phyloP scores from a whole-genome alignment of 495 filamentous ascomycete genomes.

The Lophiotrema nucula region DNA sequence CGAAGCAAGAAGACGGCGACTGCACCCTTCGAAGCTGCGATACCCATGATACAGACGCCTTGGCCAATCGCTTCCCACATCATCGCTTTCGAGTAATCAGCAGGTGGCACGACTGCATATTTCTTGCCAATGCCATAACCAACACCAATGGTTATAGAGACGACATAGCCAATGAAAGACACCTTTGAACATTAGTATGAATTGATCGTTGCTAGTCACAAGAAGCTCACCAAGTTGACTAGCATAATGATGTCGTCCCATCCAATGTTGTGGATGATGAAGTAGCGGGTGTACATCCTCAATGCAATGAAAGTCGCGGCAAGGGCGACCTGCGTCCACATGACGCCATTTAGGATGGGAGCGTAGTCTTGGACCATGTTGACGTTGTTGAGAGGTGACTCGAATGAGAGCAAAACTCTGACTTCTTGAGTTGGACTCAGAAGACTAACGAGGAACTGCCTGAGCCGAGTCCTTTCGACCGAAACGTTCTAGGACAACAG shows the following conservation, averaged over 20 bases:
- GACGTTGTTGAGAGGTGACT: too few relatives aligned
- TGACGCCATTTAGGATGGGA: conserved; percentile 3
- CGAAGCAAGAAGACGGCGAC: conserved; percentile 20
- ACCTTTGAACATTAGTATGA: not conserved
- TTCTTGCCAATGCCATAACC: conserved; percentile 22
- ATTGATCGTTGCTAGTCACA: not conserved
- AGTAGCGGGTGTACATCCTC: conserved; percentile 15
- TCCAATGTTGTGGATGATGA: conserved; percentile 15
- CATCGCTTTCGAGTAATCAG: conserved; percentile 11
- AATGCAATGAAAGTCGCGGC: conserved; percentile 4
- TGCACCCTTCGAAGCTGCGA: conserved; percentile 14
- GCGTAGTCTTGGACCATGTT: conserved; percentile 13
- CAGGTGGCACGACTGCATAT: not conserved
- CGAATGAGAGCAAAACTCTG: not conserved
- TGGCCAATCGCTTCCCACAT: conserved; percentile 25
- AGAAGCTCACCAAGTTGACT: conserved; percentile 7
- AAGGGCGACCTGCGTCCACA: conserved; percentile 19
- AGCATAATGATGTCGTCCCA: conserved; percentile 18
- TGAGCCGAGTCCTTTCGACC: too few relatives aligned
- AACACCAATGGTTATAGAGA: conserved; percentile 7
- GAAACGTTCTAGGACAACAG: too few relatives aligned
- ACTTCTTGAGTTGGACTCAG: not conserved
- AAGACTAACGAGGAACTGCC: too few relatives aligned
- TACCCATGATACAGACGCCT: conserved; percentile 20
- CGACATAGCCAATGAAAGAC: conserved; percentile 11